These are phyloP conservation scores for Scheffersomyces spartinae DNA, from an alignment of 805 yeast genomes.

Conservation along the genomic window DNA sequence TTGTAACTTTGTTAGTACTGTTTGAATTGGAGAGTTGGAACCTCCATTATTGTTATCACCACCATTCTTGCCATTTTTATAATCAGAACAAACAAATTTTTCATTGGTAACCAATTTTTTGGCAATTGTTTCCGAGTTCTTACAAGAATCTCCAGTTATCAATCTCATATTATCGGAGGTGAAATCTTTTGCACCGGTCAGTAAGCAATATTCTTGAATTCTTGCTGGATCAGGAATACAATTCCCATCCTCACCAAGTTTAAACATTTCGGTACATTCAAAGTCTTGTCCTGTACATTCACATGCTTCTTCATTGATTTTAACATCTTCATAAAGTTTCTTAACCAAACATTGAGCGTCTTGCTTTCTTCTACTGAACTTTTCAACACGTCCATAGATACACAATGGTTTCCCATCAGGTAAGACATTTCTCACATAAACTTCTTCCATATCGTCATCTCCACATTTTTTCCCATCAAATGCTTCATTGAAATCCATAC, in stretches of 20 bases:
- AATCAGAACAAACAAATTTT: constrained; percentile 26
- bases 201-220: too few relatives aligned
- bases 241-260: constrained; percentile 17
- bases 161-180: too few relatives aligned
- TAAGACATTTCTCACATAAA: constrained; percentile 38
- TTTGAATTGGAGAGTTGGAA: constrained; percentile 16
- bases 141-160: too few relatives aligned
- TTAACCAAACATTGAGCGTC: constrained; percentile 54
- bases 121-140: constrained; percentile 9
- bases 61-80: constrained; percentile 5
- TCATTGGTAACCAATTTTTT: constrained; percentile 14
- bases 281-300: constrained; percentile 53
- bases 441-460: constrained; percentile 39
- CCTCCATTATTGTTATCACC: constrained; percentile 2
- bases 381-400: constrained; percentile 58
- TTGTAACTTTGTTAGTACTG: constrained; percentile 32
- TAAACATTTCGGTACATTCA: constrained; percentile 52
- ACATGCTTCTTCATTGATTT: constrained; percentile 44
- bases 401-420: constrained; percentile 33
- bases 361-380: constrained; percentile 50
- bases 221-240: constrained; percentile 42
- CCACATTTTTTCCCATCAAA: constrained; percentile 36
- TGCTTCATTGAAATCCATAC: constrained; percentile 48
- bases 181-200: too few relatives aligned
- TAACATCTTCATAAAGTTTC: constrained; percentile 34